These are phyloP conservation scores for Lepiota subincarnata DNA, from an alignment of 768 basidiomycete genomes.

Conservation along the genomic window DNA sequence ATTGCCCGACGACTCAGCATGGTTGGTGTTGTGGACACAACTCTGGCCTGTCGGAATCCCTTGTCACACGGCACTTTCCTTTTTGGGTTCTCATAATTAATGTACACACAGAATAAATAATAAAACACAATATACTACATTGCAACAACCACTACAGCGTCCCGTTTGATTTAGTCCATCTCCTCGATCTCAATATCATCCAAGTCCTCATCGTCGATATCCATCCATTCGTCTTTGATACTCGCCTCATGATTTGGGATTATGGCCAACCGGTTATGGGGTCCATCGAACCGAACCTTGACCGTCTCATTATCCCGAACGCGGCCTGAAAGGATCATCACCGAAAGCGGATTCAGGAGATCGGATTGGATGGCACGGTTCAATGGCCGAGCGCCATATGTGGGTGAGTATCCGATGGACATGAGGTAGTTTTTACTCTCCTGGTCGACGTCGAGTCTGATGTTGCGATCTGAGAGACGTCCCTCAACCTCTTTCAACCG, in stretches of 20 bases:
- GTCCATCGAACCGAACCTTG: constrained; percentile 72
- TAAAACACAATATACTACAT: too few relatives aligned
- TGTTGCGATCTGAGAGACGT: constrained; percentile 75
- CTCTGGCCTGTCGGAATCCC: constrained; percentile 16
- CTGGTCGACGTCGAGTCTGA: constrained; percentile 73
- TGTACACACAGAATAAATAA: too few relatives aligned
- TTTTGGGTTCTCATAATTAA: constrained; percentile 12
- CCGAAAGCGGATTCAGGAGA: constrained; percentile 85
- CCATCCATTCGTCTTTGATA: constrained; percentile 49
- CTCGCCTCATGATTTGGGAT: constrained; percentile 79
- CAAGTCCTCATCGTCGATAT: constrained; percentile 49
- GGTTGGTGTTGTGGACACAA: constrained; percentile 15
- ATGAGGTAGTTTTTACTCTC: constrained; percentile 72
- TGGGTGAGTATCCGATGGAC: constrained; percentile 72
- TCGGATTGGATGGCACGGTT: constrained; percentile 90
- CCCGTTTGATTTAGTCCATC: constrained; percentile 38
- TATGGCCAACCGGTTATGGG: constrained; percentile 72
- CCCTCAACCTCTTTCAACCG: constrained; percentile 83
- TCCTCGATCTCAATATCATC: constrained; percentile 63
- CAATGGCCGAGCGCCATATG: constrained; percentile 90
- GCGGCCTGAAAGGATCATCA: constrained; percentile 78
- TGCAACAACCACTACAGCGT: constrained; percentile 6
- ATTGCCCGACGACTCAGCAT: constrained; percentile 40
- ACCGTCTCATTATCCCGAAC: constrained; percentile 81
- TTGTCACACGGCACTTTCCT: constrained; percentile 14